phyloP scores from a whole-genome alignment of 2,329 filamentous ascomycete genomes.

The Cladosporium austrohemisphaericum region DNA sequence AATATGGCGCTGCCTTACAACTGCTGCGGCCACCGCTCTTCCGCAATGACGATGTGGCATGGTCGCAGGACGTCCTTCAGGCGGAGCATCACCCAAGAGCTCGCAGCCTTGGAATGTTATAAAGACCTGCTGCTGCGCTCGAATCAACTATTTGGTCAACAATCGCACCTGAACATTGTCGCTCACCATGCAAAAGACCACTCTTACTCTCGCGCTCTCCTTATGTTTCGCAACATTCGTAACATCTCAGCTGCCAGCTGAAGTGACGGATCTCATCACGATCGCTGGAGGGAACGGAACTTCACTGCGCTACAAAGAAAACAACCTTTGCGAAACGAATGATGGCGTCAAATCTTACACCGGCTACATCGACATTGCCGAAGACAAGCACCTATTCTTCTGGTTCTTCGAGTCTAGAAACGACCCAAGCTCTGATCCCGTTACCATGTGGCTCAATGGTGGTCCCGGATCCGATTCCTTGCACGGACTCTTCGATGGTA shows the following conservation, averaged over 20 bases:
- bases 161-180: too few species aligned
- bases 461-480: conserved; percentile 57
- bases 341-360: conserved; percentile 55
- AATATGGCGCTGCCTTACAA: too few species aligned
- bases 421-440: conserved; percentile 49
- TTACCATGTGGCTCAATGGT: conserved; percentile 60
- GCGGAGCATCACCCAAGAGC: too few species aligned
- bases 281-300: background rate
- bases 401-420: conserved; percentile 56
- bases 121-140: too few species aligned
- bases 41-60: too few species aligned
- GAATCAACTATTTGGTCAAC: too few species aligned
- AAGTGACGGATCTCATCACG: background rate
- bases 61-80: too few species aligned
- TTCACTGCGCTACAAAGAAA: conserved; percentile 57
- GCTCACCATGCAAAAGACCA: too few species aligned
- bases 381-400: conserved; percentile 54
- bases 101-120: too few species aligned
- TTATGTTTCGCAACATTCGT: too few species aligned
- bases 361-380: conserved; percentile 53
- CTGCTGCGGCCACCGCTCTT: too few species aligned
- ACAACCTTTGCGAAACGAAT: conserved; percentile 55
- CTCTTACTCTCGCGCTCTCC: too few species aligned
- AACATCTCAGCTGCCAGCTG: background rate
- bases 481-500: conserved; percentile 39